Evolutionary conservation across 164 flowering plant species (phyloP).

Genomic region (Magnolia changhungtana): DNA sequence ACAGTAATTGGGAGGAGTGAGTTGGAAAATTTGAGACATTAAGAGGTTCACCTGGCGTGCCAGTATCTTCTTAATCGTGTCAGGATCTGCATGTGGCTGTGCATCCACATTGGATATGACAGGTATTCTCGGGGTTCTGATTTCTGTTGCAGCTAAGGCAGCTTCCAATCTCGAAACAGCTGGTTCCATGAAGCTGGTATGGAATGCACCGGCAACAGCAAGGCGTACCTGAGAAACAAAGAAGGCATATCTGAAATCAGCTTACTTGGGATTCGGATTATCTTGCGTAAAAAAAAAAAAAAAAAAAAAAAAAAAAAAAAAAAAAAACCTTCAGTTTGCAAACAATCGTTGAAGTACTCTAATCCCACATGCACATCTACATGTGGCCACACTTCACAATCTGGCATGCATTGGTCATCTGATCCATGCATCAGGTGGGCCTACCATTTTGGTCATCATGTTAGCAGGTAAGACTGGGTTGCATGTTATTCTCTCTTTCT

Average conservation of each 20-base stretch:
- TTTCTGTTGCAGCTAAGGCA: conserved; percentile 77
- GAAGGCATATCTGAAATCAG: background rate
- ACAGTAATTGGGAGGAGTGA: background rate
- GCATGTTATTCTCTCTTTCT: too few relatives aligned
- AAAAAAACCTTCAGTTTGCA: background rate
- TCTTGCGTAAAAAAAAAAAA: too few relatives aligned
- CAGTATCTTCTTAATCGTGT: conserved; percentile 77
- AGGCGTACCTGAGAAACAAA: conserved; percentile 65
- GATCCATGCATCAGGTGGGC: too few relatives aligned
- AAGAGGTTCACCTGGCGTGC: conserved; percentile 68
- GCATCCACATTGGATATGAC: conserved; percentile 99
- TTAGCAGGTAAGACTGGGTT: too few relatives aligned
- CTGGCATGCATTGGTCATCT: background rate
- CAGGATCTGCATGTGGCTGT: conserved; percentile 89
- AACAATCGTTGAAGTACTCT: background rate
- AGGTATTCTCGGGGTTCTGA: conserved; percentile 84
- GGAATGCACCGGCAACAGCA: conserved; percentile 99
- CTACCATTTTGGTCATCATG: too few relatives aligned
- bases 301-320: too few relatives aligned
- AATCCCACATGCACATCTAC: background rate
- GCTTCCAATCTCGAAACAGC: conserved; percentile 95
- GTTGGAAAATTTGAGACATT: background rate
- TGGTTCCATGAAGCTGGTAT: conserved; percentile 93
- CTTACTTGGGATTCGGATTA: background rate
- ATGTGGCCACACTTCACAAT: background rate